Percentiles rank a stretch among this genome's conserved stretches.
Conservation (phyloP, 805 yeast genomes). For the Ogataea corticis region DNA sequence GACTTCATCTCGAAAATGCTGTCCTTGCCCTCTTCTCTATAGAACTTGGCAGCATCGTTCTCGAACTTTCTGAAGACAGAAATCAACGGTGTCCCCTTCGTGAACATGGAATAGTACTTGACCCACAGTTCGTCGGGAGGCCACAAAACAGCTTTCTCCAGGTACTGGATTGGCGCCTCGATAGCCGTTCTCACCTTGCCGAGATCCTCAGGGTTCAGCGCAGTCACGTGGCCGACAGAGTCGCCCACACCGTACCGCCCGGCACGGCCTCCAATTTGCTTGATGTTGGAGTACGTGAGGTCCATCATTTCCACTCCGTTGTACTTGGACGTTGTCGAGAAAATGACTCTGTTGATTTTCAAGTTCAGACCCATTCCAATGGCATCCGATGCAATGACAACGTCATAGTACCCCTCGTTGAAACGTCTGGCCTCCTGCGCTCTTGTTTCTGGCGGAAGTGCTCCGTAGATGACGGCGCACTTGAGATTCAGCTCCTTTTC, state of each 20-base stretch:
- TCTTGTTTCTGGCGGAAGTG: constrained; percentile 93
- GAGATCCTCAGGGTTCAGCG: constrained; percentile 47
- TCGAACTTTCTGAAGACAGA: constrained; percentile 51
- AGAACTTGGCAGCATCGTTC: constrained; percentile 33
- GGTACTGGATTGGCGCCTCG: constrained; percentile 48
- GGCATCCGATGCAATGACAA: constrained; percentile 95
- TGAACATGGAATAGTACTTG: constrained; percentile 61
- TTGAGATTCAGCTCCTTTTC: constrained; percentile 61
- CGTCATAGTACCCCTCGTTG: constrained; percentile 75
- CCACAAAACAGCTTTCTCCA: constrained; percentile 70
- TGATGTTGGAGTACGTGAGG: constrained; percentile 65
- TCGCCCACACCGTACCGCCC: constrained; percentile 62
- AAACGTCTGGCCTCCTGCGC: constrained; percentile 78
- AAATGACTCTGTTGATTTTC: constrained; percentile 77
- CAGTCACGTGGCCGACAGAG: constrained; percentile 52
- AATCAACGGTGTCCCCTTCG: constrained; percentile 47
- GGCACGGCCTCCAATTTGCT: constrained; percentile 96
- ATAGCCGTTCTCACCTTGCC: constrained; percentile 47
- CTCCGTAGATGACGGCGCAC: constrained; percentile 93
- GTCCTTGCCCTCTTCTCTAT: constrained; percentile 13
- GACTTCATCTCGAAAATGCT: constrained; percentile 31
- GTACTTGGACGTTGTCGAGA: constrained; percentile 66
- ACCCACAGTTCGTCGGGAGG: constrained; percentile 77
- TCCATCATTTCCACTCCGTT: constrained; percentile 55
- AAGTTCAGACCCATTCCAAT: constrained; percentile 96